These are phyloP conservation scores for Diophrys appendiculata DNA, from an alignment of 73 alveolate genomes.

Conservation along the genomic window DNA sequence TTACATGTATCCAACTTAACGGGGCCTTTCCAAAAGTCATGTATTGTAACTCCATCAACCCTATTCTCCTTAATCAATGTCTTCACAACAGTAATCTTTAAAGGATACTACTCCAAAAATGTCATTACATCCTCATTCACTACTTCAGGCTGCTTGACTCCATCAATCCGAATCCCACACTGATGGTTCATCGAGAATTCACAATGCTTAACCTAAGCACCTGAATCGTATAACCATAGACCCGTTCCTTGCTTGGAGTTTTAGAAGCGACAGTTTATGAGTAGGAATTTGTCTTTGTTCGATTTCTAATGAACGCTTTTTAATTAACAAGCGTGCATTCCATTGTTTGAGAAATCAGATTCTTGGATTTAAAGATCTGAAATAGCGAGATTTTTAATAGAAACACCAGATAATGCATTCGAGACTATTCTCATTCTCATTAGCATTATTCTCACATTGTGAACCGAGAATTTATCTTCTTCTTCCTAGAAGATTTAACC, in stretches of 20 bases:
- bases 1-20: not conserved
- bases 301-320: conserved; percentile 2
- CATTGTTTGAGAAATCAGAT: conserved; percentile 4
- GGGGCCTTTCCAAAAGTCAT: conserved; percentile 26
- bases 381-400: not conserved
- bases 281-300: conserved; percentile 1
- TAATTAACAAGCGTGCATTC: not conserved
- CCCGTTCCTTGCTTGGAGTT: conserved; percentile 30
- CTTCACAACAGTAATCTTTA: not conserved
- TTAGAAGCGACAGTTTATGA: not conserved
- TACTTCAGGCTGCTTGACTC: not conserved
- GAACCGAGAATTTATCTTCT: conserved; percentile 11
- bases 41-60: conserved; percentile 28
- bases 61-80: conserved; percentile 20
- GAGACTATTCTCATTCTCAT: not conserved
- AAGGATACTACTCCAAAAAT: conserved; percentile 3
- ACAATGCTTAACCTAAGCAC: conserved; percentile 12
- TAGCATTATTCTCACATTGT: not conserved
- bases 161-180: conserved; percentile 28
- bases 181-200: conserved; percentile 3
- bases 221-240: conserved; percentile 14
- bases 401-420: not conserved
- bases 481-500: no score
- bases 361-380: not conserved
- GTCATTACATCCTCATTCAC: not conserved